Evolutionary conservation across 2,329 filamentous ascomycete genomes (phyloP).

Genomic region (Aspergillus piperis): DNA sequence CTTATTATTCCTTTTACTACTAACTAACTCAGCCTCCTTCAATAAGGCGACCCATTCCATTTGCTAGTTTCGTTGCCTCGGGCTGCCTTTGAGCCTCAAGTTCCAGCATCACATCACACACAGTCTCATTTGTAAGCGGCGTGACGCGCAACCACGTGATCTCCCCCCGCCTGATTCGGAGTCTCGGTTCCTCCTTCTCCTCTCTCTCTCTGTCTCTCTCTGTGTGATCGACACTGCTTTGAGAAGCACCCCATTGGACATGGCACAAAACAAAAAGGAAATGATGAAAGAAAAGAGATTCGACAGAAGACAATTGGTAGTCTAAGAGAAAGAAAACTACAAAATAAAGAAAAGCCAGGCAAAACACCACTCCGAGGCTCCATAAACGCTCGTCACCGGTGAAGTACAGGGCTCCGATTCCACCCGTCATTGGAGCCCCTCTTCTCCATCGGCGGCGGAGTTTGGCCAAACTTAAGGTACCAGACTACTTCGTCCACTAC

Average conservation of each 20-base stretch:
- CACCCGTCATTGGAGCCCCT: slow-evolving; percentile 5
- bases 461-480: slow-evolving; percentile 8
- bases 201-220: neutral
- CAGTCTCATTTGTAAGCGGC: too few species aligned
- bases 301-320: too few species aligned
- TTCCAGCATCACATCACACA: too few species aligned
- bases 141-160: neutral
- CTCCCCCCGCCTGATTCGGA: neutral
- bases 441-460: slow-evolving; percentile 5
- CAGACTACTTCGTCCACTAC: neutral
- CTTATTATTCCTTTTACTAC: too few species aligned
- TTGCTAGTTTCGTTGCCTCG: neutral
- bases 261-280: too few species aligned
- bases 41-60: neutral
- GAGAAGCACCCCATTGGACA: neutral
- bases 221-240: neutral
- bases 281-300: too few species aligned
- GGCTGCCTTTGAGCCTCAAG: too few species aligned
- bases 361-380: neutral
- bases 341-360: neutral
- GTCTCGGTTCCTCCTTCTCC: neutral
- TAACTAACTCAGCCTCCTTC: neutral
- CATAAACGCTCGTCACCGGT: neutral
- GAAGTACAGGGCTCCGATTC: neutral
- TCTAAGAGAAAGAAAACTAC: neutral